Base-by-base conservation (phyloP, 2,329 filamentous ascomycete genomes). In the Ophiostoma australiae region DNA sequence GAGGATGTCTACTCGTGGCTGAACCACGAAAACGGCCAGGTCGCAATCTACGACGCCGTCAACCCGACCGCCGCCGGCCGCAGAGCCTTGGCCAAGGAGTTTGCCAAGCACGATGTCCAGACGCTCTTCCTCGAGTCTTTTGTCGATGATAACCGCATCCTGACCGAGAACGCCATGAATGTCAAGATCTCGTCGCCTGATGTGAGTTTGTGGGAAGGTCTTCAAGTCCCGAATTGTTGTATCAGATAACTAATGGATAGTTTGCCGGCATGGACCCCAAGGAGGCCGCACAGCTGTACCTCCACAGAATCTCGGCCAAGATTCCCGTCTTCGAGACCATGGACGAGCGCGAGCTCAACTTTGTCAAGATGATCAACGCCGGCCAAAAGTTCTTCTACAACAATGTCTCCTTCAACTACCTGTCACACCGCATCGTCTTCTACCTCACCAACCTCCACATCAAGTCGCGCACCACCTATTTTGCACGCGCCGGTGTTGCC, bases 351-450 rank as follows among this genome's bases (percentile, higher is more conserved):
- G 94, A 98, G 75, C 85, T 99, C 74, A 97, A 98, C 79, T 99
- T 94, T 81, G 94, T 99, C 82, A 97, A 97, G 83, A 97, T 99
- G 94, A 97, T 98, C 79, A 99, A 99, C 76, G 95, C 95, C 8
- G 95, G 95, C 65, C 89, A 94, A 77, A 89, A 93, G 75, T 91
- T 99, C 77, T 91, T 94, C 76, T 94, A 98, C 80, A 99, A 99
- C 82, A 97, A 98, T 75, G 92, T 95, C 78, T 94, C 91, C 77
- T 98, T 99, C 80, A 94, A 94, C 76, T 99, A 99, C 78, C 86
- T 99, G 41, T 97, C 94, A 0, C 94, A 99, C 79, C 89, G 95
- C 73, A 99, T 99, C 75, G 94, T 99, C 70, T 99, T 99, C 81
- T 99, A 98, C 80, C 88, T 99, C 67, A 92, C 97, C 77, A 99